phyloP scores from a whole-genome alignment of 2,329 filamentous ascomycete species.

The Microsporum audouinii region DNA sequence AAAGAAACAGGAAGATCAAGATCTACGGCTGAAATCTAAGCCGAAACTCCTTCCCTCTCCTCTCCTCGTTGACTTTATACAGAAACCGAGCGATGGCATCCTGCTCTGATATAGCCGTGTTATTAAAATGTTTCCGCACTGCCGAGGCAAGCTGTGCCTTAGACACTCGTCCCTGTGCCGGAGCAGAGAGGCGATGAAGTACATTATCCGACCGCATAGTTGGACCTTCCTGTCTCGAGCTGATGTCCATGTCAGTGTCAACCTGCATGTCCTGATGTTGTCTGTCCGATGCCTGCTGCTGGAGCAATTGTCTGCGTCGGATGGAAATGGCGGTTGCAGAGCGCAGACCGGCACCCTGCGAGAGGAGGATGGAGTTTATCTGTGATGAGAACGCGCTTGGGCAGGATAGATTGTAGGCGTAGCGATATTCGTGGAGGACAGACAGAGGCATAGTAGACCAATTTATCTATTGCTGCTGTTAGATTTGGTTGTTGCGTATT shows the following conservation, averaged over 20 bases:
- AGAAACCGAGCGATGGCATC: constrained; percentile 38
- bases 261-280: constrained; percentile 1
- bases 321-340: constrained; percentile 35
- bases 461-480: constrained; percentile 25
- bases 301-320: neutral
- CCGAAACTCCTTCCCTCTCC: constrained; percentile 31
- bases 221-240: neutral
- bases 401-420: constrained; percentile 36
- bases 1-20: neutral
- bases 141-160: constrained; percentile 34
- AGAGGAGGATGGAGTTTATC: constrained; percentile 39
- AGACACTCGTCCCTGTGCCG: constrained; percentile 29
- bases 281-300: constrained; percentile 7
- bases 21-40: constrained; percentile 33
- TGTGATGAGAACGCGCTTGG: constrained; percentile 34
- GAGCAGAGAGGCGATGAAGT: neutral
- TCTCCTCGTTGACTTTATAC: constrained; percentile 39
- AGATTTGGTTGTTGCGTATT: constrained; percentile 9
- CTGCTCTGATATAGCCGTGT: constrained; percentile 35
- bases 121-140: constrained; percentile 39
- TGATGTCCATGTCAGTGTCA: neutral
- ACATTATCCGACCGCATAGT: neutral
- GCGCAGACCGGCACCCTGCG: constrained; percentile 34
- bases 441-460: constrained; percentile 35
- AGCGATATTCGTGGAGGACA: constrained; percentile 39